These are phyloP conservation scores for Geosmithia flava DNA, from an alignment of 2,329 filamentous ascomycete species.

Conservation along the genomic window DNA sequence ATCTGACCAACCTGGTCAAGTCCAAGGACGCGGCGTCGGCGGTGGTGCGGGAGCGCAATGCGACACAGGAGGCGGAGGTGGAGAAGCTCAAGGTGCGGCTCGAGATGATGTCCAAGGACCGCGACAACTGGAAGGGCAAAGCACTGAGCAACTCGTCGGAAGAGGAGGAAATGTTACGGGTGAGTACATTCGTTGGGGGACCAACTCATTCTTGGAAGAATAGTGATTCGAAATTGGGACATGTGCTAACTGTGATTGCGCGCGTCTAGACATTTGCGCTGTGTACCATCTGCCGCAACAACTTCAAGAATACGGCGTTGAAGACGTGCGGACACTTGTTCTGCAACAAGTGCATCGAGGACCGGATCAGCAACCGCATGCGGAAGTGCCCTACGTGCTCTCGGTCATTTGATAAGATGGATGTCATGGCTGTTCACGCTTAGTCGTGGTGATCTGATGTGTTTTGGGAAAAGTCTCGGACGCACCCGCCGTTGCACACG, in stretches of 20 bases:
- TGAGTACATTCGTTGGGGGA: conserved; percentile 34
- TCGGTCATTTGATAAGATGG: conserved; percentile 79
- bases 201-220: neutral
- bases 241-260: conserved; percentile 9
- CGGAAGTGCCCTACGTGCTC: conserved; percentile 94
- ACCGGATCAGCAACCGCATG: conserved; percentile 78
- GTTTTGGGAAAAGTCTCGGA: neutral
- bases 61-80: conserved; percentile 58
- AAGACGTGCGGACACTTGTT: conserved; percentile 94
- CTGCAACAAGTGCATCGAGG: conserved; percentile 81
- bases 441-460: neutral
- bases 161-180: conserved; percentile 75
- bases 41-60: conserved; percentile 40
- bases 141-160: conserved; percentile 68
- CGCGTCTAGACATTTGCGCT: conserved; percentile 31
- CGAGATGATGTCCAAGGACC: conserved; percentile 67
- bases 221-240: neutral
- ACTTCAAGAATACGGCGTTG: conserved; percentile 88
- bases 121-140: conserved; percentile 78
- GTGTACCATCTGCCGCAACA: conserved; percentile 84
- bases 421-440: conserved; percentile 63
- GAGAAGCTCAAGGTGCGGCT: conserved; percentile 70
- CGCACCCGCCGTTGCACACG: too few species aligned
- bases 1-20: conserved; percentile 63
- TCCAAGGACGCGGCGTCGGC: conserved; percentile 56